A percentile compares a stretch with the other conserved stretches of the same genome.
Conservation (phyloP, 257 asterid genomes). For the Solanum sitiens region DNA sequence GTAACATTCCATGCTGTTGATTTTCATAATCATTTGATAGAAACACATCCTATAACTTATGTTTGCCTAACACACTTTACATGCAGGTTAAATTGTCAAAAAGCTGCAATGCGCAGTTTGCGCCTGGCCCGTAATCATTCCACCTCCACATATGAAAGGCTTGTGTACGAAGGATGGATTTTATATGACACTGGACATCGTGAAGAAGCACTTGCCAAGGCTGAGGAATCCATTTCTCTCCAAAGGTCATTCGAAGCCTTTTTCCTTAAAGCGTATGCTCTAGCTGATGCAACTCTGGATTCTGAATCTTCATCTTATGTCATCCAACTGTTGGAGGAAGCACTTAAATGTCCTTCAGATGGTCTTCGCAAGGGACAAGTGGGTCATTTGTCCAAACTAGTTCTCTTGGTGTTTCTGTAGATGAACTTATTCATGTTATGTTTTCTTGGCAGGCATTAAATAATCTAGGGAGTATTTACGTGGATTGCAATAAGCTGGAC, state of each 20-base stretch:
- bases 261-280: slow-evolving; percentile 38
- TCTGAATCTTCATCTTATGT: slow-evolving; percentile 34
- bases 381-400: not conserved
- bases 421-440: not conserved
- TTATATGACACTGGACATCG: slow-evolving; percentile 42
- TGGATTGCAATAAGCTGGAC: slow-evolving; percentile 39
- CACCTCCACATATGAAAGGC: slow-evolving; percentile 22
- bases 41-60: not conserved
- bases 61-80: not conserved
- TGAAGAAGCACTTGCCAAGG: slow-evolving; percentile 38
- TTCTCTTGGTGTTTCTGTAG: not conserved
- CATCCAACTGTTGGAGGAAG: slow-evolving; percentile 38
- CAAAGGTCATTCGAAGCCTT: slow-evolving; percentile 47
- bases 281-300: slow-evolving; percentile 33
- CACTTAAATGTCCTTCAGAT: slow-evolving; percentile 41
- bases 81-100: slow-evolving; percentile 41
- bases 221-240: slow-evolving; percentile 35
- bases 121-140: slow-evolving; percentile 39
- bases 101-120: slow-evolving; percentile 44
- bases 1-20: not conserved
- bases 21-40: not conserved
- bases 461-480: slow-evolving; percentile 38
- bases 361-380: slow-evolving; percentile 56
- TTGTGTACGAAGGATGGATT: slow-evolving; percentile 44
- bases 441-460: slow-evolving; percentile 29